Percentiles rank a stretch among this genome's conserved stretches.
These are phyloP conservation scores for Monosporozyma solicola DNA, from an alignment of 805 yeast species.

Conservation along the genomic window DNA sequence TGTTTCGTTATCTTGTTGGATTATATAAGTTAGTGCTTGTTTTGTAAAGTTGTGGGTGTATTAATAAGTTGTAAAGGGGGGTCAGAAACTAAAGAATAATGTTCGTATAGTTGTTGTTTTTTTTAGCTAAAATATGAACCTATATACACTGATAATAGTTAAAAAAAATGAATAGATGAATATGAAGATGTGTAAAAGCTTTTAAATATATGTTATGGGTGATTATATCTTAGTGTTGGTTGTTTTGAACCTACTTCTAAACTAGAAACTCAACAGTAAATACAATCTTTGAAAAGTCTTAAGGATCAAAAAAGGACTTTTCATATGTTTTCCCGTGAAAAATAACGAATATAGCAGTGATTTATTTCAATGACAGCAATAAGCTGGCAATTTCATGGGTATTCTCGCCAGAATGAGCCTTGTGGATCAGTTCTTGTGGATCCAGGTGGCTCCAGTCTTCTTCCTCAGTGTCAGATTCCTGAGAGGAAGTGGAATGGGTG, in stretches of 20 bases:
- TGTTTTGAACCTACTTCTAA: too few species aligned
- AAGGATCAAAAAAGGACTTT: neutral
- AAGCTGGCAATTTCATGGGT: slow-evolving; percentile 1
- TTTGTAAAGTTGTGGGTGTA: neutral
- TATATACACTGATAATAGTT: neutral
- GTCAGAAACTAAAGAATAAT: too few species aligned
- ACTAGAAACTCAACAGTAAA: too few species aligned
- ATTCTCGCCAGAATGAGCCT: slow-evolving; percentile 3
- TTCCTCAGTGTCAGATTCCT: slow-evolving; percentile 76
- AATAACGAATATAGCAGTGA: neutral
- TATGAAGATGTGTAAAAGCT: neutral
- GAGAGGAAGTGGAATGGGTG: neutral
- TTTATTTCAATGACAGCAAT: neutral
- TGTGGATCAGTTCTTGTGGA: slow-evolving; percentile 50
- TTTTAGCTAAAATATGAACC: too few species aligned
- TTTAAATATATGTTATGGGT: too few species aligned
- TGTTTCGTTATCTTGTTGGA: neutral
- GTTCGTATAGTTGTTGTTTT: neutral
- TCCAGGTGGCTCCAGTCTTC: slow-evolving; percentile 96
- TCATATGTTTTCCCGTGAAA: neutral
- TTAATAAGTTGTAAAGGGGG: neutral
- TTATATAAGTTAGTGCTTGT: neutral
- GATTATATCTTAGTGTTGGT: too few species aligned
- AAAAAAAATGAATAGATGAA: neutral
- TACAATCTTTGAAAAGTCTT: too few species aligned